Base-by-base conservation (phyloP, 805 yeast genomes). In the Candida ipomoeae region DNA sequence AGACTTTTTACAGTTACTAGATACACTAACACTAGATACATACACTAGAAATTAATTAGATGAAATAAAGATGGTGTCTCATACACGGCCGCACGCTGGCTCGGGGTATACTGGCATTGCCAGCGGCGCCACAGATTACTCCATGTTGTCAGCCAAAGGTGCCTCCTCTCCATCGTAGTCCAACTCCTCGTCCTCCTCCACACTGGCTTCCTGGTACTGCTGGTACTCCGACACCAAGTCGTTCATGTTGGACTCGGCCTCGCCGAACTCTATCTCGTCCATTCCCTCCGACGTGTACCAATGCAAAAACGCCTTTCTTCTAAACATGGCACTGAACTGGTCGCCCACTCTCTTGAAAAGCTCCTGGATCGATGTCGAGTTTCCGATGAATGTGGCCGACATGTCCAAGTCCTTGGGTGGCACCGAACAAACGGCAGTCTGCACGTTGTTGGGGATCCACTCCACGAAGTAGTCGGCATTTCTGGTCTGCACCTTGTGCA, bases 211-310 rank as follows among this genome's bases (percentile, higher is more conserved):
- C 78, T 89, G 96, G 75, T 89, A 88, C 74, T 90, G 96, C 74
- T 88, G 94, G 68, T 90, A 74, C 72, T 90, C 97, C 64, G 84
- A 81, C 50, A 89, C 90, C 65, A 90, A 78, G 71, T 90, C 97
- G 60, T 80, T 81, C 90, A 90, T 83, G 68, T 90, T 87, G 49
- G 92, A 84, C 74, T 89, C 95, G 48, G 97, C 97, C 75, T 90
- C 97, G 51, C 89, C 82, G 71, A 90, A 90, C 74, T 90, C 97
- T 78, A 84, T 79, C 74, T 86, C 95, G 65, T 90, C 97, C 97
- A 90, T 90, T 75, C 97, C 97, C 73, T 90, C 97, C 60, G 85
- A 80, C 8, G 94, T 87, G 74, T 89, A 90, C 97, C 97, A 90
- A 72, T 90, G 96, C 74, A 90, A 84, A 83, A 90, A 90, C 56